Evolutionary conservation across 306 rosid species (phyloP).

Genomic region (Hippophae tibetana): DNA sequence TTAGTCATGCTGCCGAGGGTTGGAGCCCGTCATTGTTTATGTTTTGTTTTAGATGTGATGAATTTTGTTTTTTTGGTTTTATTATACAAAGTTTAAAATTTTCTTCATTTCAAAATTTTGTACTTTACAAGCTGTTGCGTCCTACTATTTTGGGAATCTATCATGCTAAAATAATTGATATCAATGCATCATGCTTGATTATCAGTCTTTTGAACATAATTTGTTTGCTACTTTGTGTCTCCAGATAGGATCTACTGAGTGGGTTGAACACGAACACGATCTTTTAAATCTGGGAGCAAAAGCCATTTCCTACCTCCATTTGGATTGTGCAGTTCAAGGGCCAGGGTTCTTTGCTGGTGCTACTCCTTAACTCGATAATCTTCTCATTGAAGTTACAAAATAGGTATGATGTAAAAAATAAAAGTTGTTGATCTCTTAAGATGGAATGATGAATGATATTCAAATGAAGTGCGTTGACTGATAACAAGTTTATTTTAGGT

Average conservation of each 20-base stretch:
- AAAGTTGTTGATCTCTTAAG: not conserved
- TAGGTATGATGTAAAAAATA: constrained; percentile 33
- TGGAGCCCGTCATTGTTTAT: too few relatives aligned
- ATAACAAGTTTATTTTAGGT: constrained; percentile 45
- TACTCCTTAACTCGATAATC: constrained; percentile 87
- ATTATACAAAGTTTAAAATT: too few relatives aligned
- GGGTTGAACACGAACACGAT: constrained; percentile 98
- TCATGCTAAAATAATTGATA: not conserved
- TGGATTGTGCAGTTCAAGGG: constrained; percentile 94
- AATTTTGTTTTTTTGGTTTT: too few relatives aligned
- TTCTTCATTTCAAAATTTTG: too few relatives aligned
- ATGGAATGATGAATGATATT: not conserved
- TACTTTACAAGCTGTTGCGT: constrained; percentile 1
- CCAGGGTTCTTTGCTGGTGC: constrained; percentile 75
- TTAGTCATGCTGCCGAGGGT: too few relatives aligned
- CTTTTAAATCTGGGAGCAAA: constrained; percentile 62
- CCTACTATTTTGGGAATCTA: constrained; percentile 3
- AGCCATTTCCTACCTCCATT: constrained; percentile 87
- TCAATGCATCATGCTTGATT: not conserved
- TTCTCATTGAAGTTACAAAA: constrained; percentile 60
- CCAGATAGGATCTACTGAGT: constrained; percentile 94
- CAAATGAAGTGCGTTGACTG: constrained; percentile 8
- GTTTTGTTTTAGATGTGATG: too few relatives aligned
- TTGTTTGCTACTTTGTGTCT: constrained; percentile 5
- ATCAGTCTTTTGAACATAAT: constrained; percentile 9